phyloP scores from a whole-genome alignment of 148 eudicot species.

The Camellia lanceoleosa region DNA sequence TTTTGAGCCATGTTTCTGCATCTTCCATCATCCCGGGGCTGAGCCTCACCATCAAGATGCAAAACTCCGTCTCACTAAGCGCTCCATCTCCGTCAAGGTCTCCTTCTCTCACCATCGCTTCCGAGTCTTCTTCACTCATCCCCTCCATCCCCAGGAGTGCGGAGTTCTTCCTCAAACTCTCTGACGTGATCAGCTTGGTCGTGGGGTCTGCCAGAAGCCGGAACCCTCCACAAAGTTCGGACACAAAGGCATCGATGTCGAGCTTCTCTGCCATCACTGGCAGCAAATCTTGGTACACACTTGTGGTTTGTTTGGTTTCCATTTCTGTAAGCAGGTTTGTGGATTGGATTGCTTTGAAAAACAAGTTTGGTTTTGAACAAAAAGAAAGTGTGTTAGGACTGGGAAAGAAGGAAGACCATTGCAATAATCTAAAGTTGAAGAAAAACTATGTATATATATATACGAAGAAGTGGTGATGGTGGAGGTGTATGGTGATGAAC shows the following conservation, averaged over 20 bases:
- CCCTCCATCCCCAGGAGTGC: conserved; percentile 42
- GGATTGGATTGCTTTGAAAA: no score
- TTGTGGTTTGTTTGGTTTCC: conserved; percentile 5
- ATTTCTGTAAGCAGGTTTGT: neutral
- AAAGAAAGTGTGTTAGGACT: neutral
- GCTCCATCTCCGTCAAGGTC: conserved; percentile 37
- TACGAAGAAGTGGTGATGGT: no score
- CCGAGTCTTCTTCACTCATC: conserved; percentile 44
- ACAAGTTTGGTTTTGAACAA: neutral
- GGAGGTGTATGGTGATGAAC: no score
- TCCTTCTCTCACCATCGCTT: conserved; percentile 48
- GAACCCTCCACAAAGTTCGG: conserved; percentile 50
- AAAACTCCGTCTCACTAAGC: conserved; percentile 53
- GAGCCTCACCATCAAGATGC: conserved; percentile 55
- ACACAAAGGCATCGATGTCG: conserved; percentile 36
- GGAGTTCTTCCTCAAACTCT: conserved; percentile 39
- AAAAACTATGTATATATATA: neutral
- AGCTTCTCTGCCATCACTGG: conserved; percentile 58
- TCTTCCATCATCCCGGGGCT: conserved; percentile 59
- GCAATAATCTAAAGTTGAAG: neutral
- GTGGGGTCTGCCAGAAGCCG: conserved; percentile 37
- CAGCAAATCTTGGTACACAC: conserved; percentile 42
- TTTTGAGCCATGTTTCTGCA: conserved; percentile 50
- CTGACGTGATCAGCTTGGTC: conserved; percentile 33
- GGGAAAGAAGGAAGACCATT: neutral